Base-by-base conservation (phyloP, 495 filamentous ascomycete species). In the Penicillium lagena region DNA sequence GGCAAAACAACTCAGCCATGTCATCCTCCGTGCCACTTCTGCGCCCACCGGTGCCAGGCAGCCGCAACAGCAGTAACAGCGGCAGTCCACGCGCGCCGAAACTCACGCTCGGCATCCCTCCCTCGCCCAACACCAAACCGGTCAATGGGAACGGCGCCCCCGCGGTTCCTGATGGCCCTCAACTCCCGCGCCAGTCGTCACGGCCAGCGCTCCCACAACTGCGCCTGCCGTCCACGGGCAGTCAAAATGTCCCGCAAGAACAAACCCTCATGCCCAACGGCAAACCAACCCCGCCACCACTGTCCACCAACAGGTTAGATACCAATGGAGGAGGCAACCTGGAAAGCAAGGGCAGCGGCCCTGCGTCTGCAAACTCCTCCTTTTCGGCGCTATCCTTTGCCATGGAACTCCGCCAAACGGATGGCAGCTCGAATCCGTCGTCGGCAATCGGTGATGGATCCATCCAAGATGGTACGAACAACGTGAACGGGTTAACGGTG, bases 31-130 rank as follows among this genome's bases (percentile, higher is more conserved):
- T 90, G 15, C 89, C 90, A 39, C 79, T 95, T 40, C 79, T 91
- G 31, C 86, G 89, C 36, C 88, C 90, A 33, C 86, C 89, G 44
- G 82, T 94, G 44, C 85, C 85, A 27, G 87, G 89, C 47, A 75
- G 74, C 54, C 82, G 85, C 62, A 71, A 68, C 46, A 77, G 76
- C 43, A 68, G 75, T 52, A 77, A 76, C 43, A 68, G 75, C 52
- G 56, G 56, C 43, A 59, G 78, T 43, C 67, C 76, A 17, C 75
- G 86, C 59, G 72, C 83, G 35, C 90, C 90, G 14, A 83, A 88
- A 54, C 74, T 96, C 39, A 90, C 89, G 29, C 76, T 96, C 39
- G 86, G 89, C 14, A 96, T 96, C 29, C 90, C 90, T 29, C 83
- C 84, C 2, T 91, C 88, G 17, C 83, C 88, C 37, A 89, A 77